Base-by-base conservation (phyloP, 345 rosid genomes). In the Acer negundo region DNA sequence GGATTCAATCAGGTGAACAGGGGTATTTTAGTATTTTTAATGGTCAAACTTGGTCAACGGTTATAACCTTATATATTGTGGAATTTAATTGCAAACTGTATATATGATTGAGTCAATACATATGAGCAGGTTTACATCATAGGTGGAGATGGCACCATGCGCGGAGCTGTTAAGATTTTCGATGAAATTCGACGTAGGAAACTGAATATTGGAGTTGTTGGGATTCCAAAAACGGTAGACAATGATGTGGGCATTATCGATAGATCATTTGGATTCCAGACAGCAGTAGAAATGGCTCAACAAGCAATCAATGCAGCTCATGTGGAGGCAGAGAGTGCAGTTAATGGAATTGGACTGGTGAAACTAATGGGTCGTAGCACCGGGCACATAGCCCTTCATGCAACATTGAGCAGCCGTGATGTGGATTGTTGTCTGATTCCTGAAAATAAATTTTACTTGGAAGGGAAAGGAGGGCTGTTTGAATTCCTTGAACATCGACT, bases 301-400 rank as follows among this genome's bases (percentile, higher is more conserved):
- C 84, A 94, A 78, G 95, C 98, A 67, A 92, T 94, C 80, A 86
- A 55, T 22, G 97, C 99, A 40, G 97, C 94, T 63, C 95, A 86
- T 62, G 93, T 92, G 42, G 99, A 95, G 84, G 98, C 98, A 1
- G 91, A 93, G 88, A 95, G 98, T 70, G 98, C 97, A 3, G 97
- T 92, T 46, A 92, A 95, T 68, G 98, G 97, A 28, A 88, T 92
- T 20, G 98, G 97, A 56, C 80, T 92, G 26, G 97, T 95, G 71
- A 95, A 93, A 88, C 85, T 93, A 49, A 95, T 94, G 98, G 98
- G 98, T 20, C 82, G 97, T 83, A 90, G 95, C 84, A 92, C 97
- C 10, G 97, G 99, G 47, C 98, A 95, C 85, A 95, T 95, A 75
- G 90, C 97, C 19, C 87, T 95, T 38, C 85, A 95, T 35, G 90